Evolutionary conservation across 805 yeast species (phyloP), one percentile per base, ranked within the genome.

Genomic region (Candida endomychidarum): DNA sequence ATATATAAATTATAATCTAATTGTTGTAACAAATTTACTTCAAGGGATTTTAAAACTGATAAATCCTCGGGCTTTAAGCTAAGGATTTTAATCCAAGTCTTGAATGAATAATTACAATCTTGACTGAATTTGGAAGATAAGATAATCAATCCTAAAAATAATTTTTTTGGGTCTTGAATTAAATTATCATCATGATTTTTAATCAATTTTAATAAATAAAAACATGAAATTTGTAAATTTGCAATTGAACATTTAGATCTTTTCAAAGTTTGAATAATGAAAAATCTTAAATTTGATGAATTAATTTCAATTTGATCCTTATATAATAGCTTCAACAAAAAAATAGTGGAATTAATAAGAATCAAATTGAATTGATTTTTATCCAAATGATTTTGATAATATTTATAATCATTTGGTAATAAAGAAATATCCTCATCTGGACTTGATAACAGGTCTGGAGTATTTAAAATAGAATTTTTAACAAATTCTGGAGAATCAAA

Each of bases 51-150:
- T 38, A 87, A 63, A 42, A 77, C 81, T 20, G 57, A 48, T 3
- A 74, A 53, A 20, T 48, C 52, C 16, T 49, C 56, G 5, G 53
- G 51, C 28, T 58, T 54, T 49, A 67, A 53, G 0, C 95, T 93
- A 23, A 87, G 75, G 36, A 87, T 80, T 55, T 78, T 76, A 37
- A 83, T 67, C 96, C 96, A 87, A 5, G 85, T 76, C 46, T 70
- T 72, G 49, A 83, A 71, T 21, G 84, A 70, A 59, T 77, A 85
- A 55, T 81, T 83, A 37, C 78, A 75, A 60, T 87, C 96, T 54
- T 81, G 87, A 44, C 74, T 68, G 57, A 80, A 85, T 56, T 87
- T 87, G 38, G 82, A 75, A 3, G 93, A 81, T 26, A 87, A 64
- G 38, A 86, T 83, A 38, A 87, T 58, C 52, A 86, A 75, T 2